Conservation (phyloP, 2,329 filamentous ascomycete genomes). For the Pseudopithomyces chartarum region DNA sequence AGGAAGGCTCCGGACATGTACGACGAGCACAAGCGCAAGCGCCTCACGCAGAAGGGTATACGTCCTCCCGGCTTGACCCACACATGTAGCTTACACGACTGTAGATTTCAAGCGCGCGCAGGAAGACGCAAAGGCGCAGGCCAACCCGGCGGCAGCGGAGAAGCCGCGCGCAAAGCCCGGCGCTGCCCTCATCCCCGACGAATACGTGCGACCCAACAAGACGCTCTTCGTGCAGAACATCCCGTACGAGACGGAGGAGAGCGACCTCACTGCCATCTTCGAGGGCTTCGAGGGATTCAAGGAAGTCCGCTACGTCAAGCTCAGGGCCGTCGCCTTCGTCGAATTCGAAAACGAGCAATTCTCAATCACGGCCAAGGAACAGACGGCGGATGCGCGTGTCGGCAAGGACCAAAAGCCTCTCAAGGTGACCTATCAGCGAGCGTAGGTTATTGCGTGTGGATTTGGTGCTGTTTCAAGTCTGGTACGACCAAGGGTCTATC, state of each 20-base stretch:
- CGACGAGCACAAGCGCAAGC: conserved; percentile 81
- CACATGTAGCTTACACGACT: conserved; percentile 19
- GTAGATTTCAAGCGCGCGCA: conserved; percentile 78
- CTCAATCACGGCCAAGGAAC: conserved; percentile 92
- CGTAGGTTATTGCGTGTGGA: conserved; percentile 56
- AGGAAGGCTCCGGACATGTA: conserved; percentile 78
- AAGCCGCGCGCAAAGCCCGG: conserved; percentile 69
- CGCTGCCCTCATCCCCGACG: conserved; percentile 85
- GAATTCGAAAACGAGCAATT: conserved; percentile 92
- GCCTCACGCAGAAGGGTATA: conserved; percentile 87
- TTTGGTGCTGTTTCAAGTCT: conserved; percentile 4
- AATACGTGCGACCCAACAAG: conserved; percentile 97
- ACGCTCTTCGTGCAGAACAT: conserved; percentile 93
- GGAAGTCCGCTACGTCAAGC: conserved; percentile 88
- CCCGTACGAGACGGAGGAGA: conserved; percentile 83
- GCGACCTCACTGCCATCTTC: conserved; percentile 80
- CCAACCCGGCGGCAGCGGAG: conserved; percentile 63
- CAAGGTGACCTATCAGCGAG: conserved; percentile 95
- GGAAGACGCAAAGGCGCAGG: conserved; percentile 78
- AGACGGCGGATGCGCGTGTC: conserved; percentile 81
- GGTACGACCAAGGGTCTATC: background rate
- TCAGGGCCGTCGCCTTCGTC: conserved; percentile 90
- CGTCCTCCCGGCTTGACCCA: background rate
- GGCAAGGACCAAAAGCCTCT: conserved; percentile 76
- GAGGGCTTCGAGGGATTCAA: conserved; percentile 90